Base-by-base conservation (phyloP, 1,284 basidiomycete species). In the Leccinum fuscescens region DNA sequence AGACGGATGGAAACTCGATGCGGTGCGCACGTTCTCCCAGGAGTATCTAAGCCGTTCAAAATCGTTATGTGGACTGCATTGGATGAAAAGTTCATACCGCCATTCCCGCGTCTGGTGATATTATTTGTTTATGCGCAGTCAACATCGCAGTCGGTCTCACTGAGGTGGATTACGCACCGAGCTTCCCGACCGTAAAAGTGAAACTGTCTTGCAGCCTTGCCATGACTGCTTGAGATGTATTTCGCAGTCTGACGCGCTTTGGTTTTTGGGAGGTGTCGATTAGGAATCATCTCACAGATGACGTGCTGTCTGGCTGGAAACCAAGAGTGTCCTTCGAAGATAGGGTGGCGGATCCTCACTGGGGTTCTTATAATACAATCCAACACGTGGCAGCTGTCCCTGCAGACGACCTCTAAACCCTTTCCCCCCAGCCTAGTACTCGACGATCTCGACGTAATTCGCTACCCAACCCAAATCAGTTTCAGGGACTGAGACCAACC, bases 1-100 rank as follows among this genome's bases (percentile, higher is more conserved):
- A 83, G 27, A 98, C 81, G 0, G 95, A 97, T 1, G 95, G 95
- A 73, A 98, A 98, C 76, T 98, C 95, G 70, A 98, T 96, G 37
- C 96, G 82, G 71, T 97, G 94, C 5, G 94, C 94, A 50, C 93
- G 85, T 72, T 95, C 93, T 6, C 94, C 94, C 4, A 96, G 84
- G 8, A 96, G 83, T 66, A 96, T 96, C 92, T 93, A 50, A n/a
- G 8, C 7, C 27, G 2, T 15, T 50, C 8, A n/a, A 11, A 29
- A 27, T 29, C 15, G n/a, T 11, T 33, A 17, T 20, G 17, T 24
- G 27, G 29, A 20, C 3, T 8, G 17, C 8, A 52, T 3, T 29
- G n/a, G 17, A 20, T 31, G 29, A 46, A 54, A 62, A 51, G 35
- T 22, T 56, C 61, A 49, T 65, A 91, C 90, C 69, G 90, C 90